phyloP scores from a whole-genome alignment of 345 rosid genomes.

The Stellera chamaejasme region DNA sequence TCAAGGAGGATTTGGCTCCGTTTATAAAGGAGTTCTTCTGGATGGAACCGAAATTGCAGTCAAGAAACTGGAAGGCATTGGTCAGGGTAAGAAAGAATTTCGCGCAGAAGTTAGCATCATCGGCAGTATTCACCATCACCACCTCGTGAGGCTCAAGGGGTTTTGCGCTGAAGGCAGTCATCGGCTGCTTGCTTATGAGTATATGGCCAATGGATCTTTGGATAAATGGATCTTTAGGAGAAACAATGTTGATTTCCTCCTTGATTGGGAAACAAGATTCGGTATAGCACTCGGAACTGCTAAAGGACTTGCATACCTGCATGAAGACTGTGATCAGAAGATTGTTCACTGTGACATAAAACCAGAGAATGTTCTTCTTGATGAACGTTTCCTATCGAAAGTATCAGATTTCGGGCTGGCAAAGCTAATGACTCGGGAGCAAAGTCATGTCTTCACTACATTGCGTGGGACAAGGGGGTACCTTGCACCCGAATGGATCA shows the following conservation, averaged over 20 bases:
- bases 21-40: conserved; percentile 63
- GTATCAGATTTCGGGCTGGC: conserved; percentile 96
- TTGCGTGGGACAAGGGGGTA: conserved; percentile 90
- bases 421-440: conserved; percentile 85
- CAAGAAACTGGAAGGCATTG: conserved; percentile 89
- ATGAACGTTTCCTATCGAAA: conserved; percentile 67
- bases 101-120: conserved; percentile 91
- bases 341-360: conserved; percentile 90
- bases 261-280: conserved; percentile 77
- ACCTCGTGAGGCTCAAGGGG: conserved; percentile 78
- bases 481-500: conserved; percentile 94
- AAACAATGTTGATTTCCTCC: conserved; percentile 29
- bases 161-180: conserved; percentile 84
- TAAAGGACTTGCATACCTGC: conserved; percentile 88
- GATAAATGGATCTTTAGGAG: conserved; percentile 85
- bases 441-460: conserved; percentile 88
- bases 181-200: conserved; percentile 85
- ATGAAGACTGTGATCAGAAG: conserved; percentile 77
- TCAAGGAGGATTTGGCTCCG: conserved; percentile 94
- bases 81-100: conserved; percentile 95
- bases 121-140: conserved; percentile 89
- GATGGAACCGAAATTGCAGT: conserved; percentile 83
- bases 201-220: conserved; percentile 70
- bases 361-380: conserved; percentile 87
- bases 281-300: conserved; percentile 77